Percentiles rank a stretch among this genome's conserved stretches.
These are phyloP conservation scores for Neurospora sp. DNA, from an alignment of 495 filamentous ascomycete species.

Conservation along the genomic window DNA sequence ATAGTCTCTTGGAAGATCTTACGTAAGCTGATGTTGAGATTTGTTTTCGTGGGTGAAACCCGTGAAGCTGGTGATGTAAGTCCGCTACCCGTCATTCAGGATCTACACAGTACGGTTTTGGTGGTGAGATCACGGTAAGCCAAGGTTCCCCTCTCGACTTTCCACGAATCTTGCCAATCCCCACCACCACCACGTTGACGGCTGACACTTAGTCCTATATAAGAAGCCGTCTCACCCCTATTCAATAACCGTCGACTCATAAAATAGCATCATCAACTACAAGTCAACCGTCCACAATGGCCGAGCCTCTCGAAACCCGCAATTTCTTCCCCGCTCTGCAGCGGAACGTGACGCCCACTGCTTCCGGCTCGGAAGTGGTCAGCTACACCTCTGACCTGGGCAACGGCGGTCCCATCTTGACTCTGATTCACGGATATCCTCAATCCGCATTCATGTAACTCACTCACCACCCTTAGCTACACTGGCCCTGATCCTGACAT, in stretches of 20 bases:
- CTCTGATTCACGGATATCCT: slow-evolving; percentile 17
- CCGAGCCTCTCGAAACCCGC: slow-evolving; percentile 6
- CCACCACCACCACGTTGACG: neutral
- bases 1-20: no score
- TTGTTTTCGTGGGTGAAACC: no score
- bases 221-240: neutral
- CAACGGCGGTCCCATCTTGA: slow-evolving; percentile 8
- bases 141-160: neutral
- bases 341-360: slow-evolving; percentile 11
- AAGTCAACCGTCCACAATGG: neutral
- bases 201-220: neutral
- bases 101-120: neutral
- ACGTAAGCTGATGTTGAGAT: no score
- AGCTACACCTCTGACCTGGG: slow-evolving; percentile 15
- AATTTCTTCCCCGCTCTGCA: slow-evolving; percentile 12
- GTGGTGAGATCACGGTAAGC: neutral
- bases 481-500: neutral
- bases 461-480: no score
- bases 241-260: neutral
- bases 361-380: slow-evolving; percentile 12
- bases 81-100: neutral
- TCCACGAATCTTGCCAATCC: no score
- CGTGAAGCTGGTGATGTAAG: neutral
- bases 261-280: neutral
- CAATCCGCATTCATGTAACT: slow-evolving; percentile 15